Percentiles rank a stretch among this genome's conserved stretches.
phyloP scores from a whole-genome alignment of 2,329 filamentous ascomycete genomes.

The Sarocladium brachiariae region DNA sequence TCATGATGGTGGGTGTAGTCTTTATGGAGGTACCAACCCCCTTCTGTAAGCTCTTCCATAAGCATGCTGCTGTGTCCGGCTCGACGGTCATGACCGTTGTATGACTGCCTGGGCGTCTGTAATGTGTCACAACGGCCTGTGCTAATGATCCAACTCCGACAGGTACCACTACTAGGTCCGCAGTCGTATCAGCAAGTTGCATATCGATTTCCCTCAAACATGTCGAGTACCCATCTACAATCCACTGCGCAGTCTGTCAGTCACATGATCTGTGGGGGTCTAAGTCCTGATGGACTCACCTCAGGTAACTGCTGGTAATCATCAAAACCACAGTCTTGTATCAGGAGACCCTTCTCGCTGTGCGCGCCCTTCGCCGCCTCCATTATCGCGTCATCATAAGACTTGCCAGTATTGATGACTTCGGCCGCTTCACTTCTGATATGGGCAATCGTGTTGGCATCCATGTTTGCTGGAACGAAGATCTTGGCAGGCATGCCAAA shows the following conservation, averaged over 20 bases:
- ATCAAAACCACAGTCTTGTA: slow-evolving; percentile 63
- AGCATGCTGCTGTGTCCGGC: slow-evolving; percentile 55
- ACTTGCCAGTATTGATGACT: slow-evolving; percentile 46
- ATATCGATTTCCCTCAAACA: slow-evolving; percentile 62
- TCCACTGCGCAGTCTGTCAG: slow-evolving; percentile 45
- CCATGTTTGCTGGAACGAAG: slow-evolving; percentile 56
- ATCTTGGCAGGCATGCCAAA: slow-evolving; percentile 50
- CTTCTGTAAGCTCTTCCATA: slow-evolving; percentile 44
- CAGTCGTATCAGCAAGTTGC: slow-evolving; percentile 38
- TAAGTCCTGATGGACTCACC: slow-evolving; percentile 25
- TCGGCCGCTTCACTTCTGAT: slow-evolving; percentile 58
- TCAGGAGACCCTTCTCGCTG: slow-evolving; percentile 40
- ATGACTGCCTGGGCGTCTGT: slow-evolving; percentile 37
- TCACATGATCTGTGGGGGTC: not conserved
- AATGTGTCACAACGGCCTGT: slow-evolving; percentile 61
- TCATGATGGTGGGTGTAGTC: slow-evolving; percentile 63
- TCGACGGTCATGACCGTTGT: slow-evolving; percentile 58
- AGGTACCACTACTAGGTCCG: slow-evolving; percentile 51
- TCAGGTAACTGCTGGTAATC: slow-evolving; percentile 60
- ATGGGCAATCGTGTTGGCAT: slow-evolving; percentile 40
- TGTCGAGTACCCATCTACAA: slow-evolving; percentile 71
- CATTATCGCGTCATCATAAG: slow-evolving; percentile 54
- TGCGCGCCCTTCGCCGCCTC: slow-evolving; percentile 15
- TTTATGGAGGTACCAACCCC: slow-evolving; percentile 41
- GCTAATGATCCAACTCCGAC: slow-evolving; percentile 69